Evolutionary conservation across 345 rosid genomes (phyloP).

Genomic region (Psidium guajava): DNA sequence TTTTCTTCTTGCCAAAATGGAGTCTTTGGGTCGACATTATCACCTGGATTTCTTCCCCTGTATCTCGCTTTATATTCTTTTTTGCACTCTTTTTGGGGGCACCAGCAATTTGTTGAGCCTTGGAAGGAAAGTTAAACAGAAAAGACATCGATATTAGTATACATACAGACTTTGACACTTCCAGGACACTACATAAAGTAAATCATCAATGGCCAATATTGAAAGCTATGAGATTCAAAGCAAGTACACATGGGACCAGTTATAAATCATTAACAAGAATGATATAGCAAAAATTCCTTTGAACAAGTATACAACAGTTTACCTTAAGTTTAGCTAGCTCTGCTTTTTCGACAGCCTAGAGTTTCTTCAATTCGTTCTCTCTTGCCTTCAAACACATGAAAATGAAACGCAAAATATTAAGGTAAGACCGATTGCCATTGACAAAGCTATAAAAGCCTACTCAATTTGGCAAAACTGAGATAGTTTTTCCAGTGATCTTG

Average conservation of each 20-base stretch:
- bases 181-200: not conserved
- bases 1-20: slow-evolving; percentile 62
- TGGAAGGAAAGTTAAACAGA: not conserved
- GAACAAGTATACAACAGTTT: not conserved
- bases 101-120: slow-evolving; percentile 38
- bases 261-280: not conserved
- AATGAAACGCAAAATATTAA: not conserved
- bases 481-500: not conserved
- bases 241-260: not conserved
- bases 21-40: slow-evolving; percentile 72
- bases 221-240: not conserved
- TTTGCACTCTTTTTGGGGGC: slow-evolving; percentile 48
- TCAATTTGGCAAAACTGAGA: not conserved
- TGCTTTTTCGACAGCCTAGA: not conserved
- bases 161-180: not conserved
- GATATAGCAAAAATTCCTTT: not conserved
- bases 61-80: slow-evolving; percentile 51
- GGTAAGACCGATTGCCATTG: not conserved
- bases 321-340: not conserved
- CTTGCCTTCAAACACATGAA: not conserved
- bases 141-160: not conserved
- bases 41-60: slow-evolving; percentile 55
- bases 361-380: not conserved
- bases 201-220: not conserved
- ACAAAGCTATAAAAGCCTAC: not conserved